phyloP scores from a whole-genome alignment of 345 rosid species.

The Zanthoxylum bungeanum region DNA sequence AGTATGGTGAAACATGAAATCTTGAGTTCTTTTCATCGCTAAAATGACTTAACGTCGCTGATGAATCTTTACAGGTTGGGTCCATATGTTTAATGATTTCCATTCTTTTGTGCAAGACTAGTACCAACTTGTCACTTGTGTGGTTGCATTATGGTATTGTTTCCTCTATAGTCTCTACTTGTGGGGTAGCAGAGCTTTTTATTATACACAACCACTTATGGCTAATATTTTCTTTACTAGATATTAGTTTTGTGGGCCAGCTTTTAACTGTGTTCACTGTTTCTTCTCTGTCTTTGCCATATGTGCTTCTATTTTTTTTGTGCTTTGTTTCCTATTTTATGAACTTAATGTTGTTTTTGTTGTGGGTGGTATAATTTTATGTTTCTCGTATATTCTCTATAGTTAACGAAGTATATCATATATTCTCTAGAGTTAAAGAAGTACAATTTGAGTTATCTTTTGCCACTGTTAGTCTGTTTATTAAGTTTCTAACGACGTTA shows the following conservation, averaged over 20 bases:
- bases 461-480: neutral
- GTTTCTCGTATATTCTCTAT: too few species aligned
- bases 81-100: constrained; percentile 24
- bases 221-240: constrained; percentile 17
- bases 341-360: too few species aligned
- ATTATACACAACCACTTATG: constrained; percentile 8
- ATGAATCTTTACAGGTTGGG: constrained; percentile 20
- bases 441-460: neutral
- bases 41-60: neutral
- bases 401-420: too few species aligned
- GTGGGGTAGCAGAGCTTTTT: constrained; percentile 19
- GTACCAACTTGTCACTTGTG: constrained; percentile 26
- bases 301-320: too few species aligned
- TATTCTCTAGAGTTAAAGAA: too few species aligned
- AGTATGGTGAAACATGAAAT: constrained; percentile 5
- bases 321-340: neutral
- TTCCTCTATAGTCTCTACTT: constrained; percentile 21
- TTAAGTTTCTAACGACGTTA: neutral
- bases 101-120: constrained; percentile 11
- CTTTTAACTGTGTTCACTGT: constrained; percentile 14
- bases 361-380: neutral
- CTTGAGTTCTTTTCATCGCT: neutral
- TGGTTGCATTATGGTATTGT: constrained; percentile 28
- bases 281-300: too few species aligned
- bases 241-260: constrained; percentile 25